These are phyloP conservation scores for Monilinia laxa DNA, from an alignment of 2,329 filamentous ascomycete genomes.

Conservation along the genomic window DNA sequence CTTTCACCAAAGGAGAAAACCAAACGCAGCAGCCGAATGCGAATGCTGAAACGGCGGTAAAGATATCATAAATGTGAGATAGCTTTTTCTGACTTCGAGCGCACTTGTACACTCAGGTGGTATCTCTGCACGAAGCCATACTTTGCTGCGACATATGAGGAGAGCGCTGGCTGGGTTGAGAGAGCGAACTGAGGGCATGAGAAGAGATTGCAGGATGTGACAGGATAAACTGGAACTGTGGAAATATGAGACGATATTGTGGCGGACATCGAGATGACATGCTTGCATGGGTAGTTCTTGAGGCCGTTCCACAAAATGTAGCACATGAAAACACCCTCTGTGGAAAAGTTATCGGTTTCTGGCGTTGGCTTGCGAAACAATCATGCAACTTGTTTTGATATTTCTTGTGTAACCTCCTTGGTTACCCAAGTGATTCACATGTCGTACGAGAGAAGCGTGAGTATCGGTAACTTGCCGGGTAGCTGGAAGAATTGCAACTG, in stretches of 20 bases:
- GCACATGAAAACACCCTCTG: not conserved
- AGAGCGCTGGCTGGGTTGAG: not conserved
- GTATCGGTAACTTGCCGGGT: slow-evolving; percentile 9
- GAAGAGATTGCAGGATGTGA: not conserved
- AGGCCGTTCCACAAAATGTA: not conserved
- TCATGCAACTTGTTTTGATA: not conserved
- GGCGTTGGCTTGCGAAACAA: not conserved
- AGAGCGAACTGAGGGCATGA: not conserved
- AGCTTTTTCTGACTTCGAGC: not conserved
- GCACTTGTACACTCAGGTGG: not conserved
- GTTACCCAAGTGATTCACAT: not conserved
- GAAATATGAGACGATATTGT: not conserved
- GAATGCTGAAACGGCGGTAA: slow-evolving; percentile 10
- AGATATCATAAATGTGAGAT: slow-evolving; percentile 4
- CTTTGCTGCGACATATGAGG: slow-evolving; percentile 6
- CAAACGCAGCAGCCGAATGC: slow-evolving; percentile 3
- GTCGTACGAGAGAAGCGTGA: slow-evolving; percentile 4
- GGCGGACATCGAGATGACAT: slow-evolving; percentile 4
- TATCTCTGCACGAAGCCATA: not conserved
- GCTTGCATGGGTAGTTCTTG: slow-evolving; percentile 3
- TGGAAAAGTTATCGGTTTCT: not conserved
- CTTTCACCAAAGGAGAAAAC: not conserved
- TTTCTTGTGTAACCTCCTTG: not conserved
- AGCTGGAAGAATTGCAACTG: slow-evolving; percentile 6
- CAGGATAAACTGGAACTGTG: not conserved